Percentiles rank a stretch among this genome's conserved stretches.
Evolutionary conservation across 1,284 basidiomycete genomes (phyloP).

Genomic region (Trichosporon sp.): DNA sequence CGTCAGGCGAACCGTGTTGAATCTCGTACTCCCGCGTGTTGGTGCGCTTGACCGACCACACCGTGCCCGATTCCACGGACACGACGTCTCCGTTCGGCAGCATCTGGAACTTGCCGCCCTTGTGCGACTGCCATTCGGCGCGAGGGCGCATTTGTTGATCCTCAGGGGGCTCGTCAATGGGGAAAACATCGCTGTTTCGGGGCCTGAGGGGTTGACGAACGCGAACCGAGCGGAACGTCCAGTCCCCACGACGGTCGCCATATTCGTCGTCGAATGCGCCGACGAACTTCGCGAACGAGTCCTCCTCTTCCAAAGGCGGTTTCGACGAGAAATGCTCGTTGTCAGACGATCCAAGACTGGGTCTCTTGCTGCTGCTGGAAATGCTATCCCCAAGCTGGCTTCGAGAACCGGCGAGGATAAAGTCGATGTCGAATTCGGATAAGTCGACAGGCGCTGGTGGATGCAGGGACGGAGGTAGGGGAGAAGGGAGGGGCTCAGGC

Average conservation of each 20-base stretch:
- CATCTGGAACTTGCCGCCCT: conserved; percentile 44
- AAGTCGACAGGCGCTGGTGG: conserved; percentile 49
- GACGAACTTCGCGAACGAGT: conserved; percentile 52
- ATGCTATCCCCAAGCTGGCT: conserved; percentile 37
- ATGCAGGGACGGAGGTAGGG: conserved; percentile 46
- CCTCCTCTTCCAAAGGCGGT: conserved; percentile 40
- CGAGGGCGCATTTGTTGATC: conserved; percentile 15
- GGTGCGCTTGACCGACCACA: conserved; percentile 35
- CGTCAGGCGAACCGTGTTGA: conserved; percentile 23
- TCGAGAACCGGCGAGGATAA: conserved; percentile 49
- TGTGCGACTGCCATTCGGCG: conserved; percentile 43
- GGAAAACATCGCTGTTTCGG: background rate
- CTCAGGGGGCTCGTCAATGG: conserved; percentile 2
- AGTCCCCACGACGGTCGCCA: conserved; percentile 49
- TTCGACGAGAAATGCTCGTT: background rate
- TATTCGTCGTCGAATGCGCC: conserved; percentile 51
- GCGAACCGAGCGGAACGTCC: conserved; percentile 47
- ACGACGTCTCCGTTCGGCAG: conserved; percentile 40
- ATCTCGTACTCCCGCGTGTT: conserved; percentile 43
- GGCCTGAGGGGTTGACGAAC: background rate
- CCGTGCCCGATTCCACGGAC: conserved; percentile 32
- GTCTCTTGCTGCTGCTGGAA: conserved; percentile 1
- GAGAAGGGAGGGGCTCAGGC: conserved; percentile 47
- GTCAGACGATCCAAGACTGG: background rate
- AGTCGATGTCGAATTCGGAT: conserved; percentile 52